Evolutionary conservation across 2,329 filamentous ascomycete genomes (phyloP).

Genomic region (Tricladium varicosporioides): DNA sequence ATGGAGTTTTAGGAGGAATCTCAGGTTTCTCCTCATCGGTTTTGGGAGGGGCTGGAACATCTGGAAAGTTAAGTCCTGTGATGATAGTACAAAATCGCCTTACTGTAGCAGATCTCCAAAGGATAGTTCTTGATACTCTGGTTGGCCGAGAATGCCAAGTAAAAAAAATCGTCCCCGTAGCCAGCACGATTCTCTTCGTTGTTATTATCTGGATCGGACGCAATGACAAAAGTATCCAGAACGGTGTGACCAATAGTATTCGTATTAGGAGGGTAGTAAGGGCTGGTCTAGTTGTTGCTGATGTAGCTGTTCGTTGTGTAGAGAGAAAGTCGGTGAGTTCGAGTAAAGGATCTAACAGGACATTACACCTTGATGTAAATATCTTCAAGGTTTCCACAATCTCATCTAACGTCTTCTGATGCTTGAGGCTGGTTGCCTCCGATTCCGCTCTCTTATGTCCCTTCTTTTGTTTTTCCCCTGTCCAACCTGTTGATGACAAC

Average conservation of each 20-base stretch:
- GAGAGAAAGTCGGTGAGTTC: constrained; percentile 90
- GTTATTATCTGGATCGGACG: constrained; percentile 84
- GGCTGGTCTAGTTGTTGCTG: constrained; percentile 85
- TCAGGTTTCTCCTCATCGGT: constrained; percentile 29
- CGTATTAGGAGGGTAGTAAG: constrained; percentile 87
- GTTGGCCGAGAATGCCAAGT: constrained; percentile 92
- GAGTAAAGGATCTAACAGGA: constrained; percentile 84
- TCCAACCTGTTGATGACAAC: constrained; percentile 80
- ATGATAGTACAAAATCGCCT: constrained; percentile 67
- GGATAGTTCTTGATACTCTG: constrained; percentile 77
- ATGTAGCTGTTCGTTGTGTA: constrained; percentile 85
- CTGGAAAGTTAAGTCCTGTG: constrained; percentile 76
- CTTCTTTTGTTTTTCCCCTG: constrained; percentile 55
- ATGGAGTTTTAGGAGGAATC: constrained; percentile 30
- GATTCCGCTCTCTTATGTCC: constrained; percentile 45
- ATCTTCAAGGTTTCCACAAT: constrained; percentile 92
- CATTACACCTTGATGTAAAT: constrained; percentile 88
- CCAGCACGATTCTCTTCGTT: constrained; percentile 77
- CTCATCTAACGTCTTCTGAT: constrained; percentile 94
- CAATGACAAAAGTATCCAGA: constrained; percentile 82
- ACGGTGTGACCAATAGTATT: constrained; percentile 80
- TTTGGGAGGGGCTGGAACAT: constrained; percentile 36
- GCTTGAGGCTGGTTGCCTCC: constrained; percentile 65
- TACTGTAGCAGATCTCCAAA: constrained; percentile 83
- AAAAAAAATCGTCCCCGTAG: constrained; percentile 79